phyloP scores from a whole-genome alignment of 306 rosid genomes.

The Vigna unguiculata region DNA sequence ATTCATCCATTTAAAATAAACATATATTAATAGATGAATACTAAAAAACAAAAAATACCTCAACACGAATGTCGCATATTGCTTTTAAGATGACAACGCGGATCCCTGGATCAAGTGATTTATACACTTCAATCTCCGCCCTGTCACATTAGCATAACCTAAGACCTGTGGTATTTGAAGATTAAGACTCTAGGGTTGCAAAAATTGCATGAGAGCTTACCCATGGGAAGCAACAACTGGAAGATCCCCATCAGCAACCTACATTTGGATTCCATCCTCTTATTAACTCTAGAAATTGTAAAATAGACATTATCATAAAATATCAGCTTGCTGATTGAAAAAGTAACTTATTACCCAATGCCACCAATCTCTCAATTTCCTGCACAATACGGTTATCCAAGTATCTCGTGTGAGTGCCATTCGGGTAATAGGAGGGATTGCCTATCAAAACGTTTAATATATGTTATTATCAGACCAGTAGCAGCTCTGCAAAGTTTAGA shows the following conservation, averaged over 20 bases:
- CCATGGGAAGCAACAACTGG: conserved; percentile 98
- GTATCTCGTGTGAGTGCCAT: conserved; percentile 98
- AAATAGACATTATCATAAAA: conserved; percentile 36
- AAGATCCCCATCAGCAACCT: conserved; percentile 98
- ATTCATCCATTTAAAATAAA: conserved; percentile 37
- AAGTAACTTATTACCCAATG: conserved; percentile 79
- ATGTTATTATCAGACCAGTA: conserved; percentile 42
- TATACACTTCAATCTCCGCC: conserved; percentile 83
- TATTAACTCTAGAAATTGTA: conserved; percentile 47
- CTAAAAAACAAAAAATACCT: conserved; percentile 58
- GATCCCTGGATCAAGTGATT: conserved; percentile 87
- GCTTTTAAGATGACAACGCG: conserved; percentile 97
- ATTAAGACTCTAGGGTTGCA: conserved; percentile 40
- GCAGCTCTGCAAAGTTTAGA: conserved; percentile 24
- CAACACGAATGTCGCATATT: conserved; percentile 98
- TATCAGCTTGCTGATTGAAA: conserved; percentile 40
- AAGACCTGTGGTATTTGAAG: conserved; percentile 46
- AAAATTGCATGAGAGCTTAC: conserved; percentile 57
- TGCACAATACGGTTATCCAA: conserved; percentile 95
- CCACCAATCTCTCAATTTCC: conserved; percentile 99
- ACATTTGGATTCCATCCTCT: conserved; percentile 45
- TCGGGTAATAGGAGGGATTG: conserved; percentile 95
- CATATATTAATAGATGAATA: conserved; percentile 28
- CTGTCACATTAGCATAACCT: conserved; percentile 58
- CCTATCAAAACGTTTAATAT: conserved; percentile 60